A percentile compares a stretch with the other conserved stretches of the same genome.
These are phyloP conservation scores for Cladosporium phlei DNA, from an alignment of 2,329 filamentous ascomycete genomes.

Conservation along the genomic window DNA sequence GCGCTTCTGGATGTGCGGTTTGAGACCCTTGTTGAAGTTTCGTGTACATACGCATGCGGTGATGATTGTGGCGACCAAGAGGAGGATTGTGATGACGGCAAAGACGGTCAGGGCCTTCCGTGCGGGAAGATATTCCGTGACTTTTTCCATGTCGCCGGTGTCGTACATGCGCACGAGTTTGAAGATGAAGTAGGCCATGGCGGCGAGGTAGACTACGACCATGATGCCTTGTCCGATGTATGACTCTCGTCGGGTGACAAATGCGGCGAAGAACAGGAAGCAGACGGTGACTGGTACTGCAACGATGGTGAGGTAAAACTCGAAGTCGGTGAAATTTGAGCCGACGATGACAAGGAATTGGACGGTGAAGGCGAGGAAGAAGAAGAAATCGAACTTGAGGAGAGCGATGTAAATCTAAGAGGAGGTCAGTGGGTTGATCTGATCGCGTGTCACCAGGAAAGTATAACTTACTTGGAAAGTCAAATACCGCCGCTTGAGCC, in stretches of 20 bases:
- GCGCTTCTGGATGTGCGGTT: conserved; percentile 70
- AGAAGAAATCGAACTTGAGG: conserved; percentile 99
- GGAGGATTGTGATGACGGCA: conserved; percentile 82
- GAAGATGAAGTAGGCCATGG: conserved; percentile 92
- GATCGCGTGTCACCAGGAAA: not conserved
- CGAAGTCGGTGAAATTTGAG: conserved; percentile 58
- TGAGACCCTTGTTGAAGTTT: conserved; percentile 88
- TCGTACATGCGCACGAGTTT: conserved; percentile 96
- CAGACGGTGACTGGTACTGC: conserved; percentile 87
- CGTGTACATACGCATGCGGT: conserved; percentile 82
- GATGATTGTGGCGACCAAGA: conserved; percentile 82
- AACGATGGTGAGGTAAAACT: conserved; percentile 81
- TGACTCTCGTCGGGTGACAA: conserved; percentile 79
- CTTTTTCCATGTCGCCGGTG: conserved; percentile 35
- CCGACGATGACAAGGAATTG: conserved; percentile 97
- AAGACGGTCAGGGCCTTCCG: conserved; percentile 86
- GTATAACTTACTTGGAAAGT: conserved; percentile 76
- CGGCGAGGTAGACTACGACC: conserved; percentile 81
- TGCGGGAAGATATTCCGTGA: conserved; percentile 66
- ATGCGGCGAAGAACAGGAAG: conserved; percentile 80
- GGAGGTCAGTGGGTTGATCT: conserved; percentile 12
- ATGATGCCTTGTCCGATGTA: conserved; percentile 69
- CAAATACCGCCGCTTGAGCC: conserved; percentile 94
- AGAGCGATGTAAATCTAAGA: conserved; percentile 92
- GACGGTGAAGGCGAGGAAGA: conserved; percentile 97